Conservation (phyloP, 345 rosid species). For the Orychophragmus violaceus region DNA sequence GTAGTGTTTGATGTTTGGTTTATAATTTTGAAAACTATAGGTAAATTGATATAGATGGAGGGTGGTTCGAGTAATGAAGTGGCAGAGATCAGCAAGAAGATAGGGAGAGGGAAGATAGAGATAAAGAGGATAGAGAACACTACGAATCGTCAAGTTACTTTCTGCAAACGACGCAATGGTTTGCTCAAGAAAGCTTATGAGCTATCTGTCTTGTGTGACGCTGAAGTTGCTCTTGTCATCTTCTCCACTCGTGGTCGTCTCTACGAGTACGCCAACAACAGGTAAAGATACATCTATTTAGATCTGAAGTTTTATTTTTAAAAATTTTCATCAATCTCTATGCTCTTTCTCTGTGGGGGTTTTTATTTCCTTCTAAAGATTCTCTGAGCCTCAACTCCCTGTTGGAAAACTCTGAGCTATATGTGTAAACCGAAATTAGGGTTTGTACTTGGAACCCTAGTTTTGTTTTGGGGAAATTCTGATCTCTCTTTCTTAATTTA, state of each 20-base stretch:
- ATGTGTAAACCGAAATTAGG: constrained; percentile 9
- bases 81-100: constrained; percentile 50
- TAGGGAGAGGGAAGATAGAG: constrained; percentile 78
- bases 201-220: constrained; percentile 74
- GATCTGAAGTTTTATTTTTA: constrained; percentile 7
- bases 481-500: neutral
- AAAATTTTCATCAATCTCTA: neutral
- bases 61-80: constrained; percentile 33
- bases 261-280: constrained; percentile 80
- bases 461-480: constrained; percentile 11
- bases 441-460: constrained; percentile 23
- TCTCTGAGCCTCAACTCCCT: neutral
- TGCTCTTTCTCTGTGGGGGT: neutral
- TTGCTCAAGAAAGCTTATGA: constrained; percentile 85
- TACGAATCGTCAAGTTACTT: constrained; percentile 79
- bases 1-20: constrained; percentile 1
- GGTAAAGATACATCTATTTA: constrained; percentile 29
- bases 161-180: constrained; percentile 81
- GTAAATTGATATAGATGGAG: constrained; percentile 13
- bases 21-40: neutral
- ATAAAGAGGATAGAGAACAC: constrained; percentile 78
- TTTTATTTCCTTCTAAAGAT: neutral
- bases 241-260: constrained; percentile 89
- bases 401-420: neutral
- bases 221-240: constrained; percentile 74